Base-by-base conservation (phyloP, 805 yeast genomes). In the Pichia heedii region DNA sequence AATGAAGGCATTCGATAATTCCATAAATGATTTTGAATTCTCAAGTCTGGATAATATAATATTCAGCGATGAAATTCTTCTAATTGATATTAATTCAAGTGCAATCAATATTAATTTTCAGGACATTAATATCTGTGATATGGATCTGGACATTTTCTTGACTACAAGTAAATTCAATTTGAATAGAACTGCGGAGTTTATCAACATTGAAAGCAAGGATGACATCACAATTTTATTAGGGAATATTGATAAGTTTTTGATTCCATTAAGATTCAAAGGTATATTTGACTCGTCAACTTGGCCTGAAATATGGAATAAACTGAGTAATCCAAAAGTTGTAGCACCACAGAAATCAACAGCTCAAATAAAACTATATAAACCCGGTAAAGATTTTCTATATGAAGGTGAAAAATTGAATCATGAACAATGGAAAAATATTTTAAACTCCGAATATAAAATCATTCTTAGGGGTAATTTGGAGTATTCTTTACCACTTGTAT, bases 221-320 rank as follows among this genome's bases (percentile, higher is more conserved):
- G 66, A 62, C 12, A 47, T 57, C 2, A 60, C 65, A 0, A 54
- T 64, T 5, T 42, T 63, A n/a, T 42, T 64, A 24, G 67, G 68
- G 3, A 63, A 59, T 44, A 45, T 60, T 0, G 38, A 51, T 3
- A 44, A 43, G 36, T 59, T 63, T 38, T 49, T 56, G 13, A 60
- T 65, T 0, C 68, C 68, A 1, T 41, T 64, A 36, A 50, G 39
- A 11, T 63, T 61, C 37, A 40, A 41, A 13, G 67, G 67, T 5
- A 38, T 60, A 4, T 32, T 60, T 13, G 51, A 49, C 24, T 40
- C 43, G 7, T 33, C 50, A 2, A 48, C 51, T 11, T 27, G 54
- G 20, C 40, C 41, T n/a, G 48, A 51, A 4, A 41, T 58, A 1
- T 54, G 62, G 57, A 41, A 48, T 26, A 33, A 45, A 9, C 32